phyloP scores from a whole-genome alignment of 208 protist species.

The Spongospora subterranea region DNA sequence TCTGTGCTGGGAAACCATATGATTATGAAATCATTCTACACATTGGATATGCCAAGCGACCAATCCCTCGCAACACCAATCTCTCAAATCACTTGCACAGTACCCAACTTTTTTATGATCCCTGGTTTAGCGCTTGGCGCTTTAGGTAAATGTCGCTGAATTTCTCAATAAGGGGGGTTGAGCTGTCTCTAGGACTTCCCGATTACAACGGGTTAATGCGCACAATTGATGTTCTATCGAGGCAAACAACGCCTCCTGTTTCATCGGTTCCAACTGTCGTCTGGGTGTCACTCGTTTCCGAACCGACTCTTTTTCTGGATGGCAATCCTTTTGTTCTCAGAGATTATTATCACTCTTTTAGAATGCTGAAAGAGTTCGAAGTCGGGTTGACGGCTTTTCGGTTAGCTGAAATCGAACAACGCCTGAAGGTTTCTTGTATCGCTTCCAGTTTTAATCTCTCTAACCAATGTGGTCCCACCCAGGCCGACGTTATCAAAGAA shows the following conservation, averaged over 20 bases:
- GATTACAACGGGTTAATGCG: not conserved
- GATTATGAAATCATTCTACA: constrained; percentile 24
- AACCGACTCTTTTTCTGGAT: constrained; percentile 3
- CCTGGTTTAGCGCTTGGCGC: not conserved
- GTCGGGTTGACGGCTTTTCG: not conserved
- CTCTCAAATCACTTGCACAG: not conserved
- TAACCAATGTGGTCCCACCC: too few relatives aligned
- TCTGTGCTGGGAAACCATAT: constrained; percentile 29
- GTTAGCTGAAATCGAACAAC: constrained; percentile 40
- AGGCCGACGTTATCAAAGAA: not conserved
- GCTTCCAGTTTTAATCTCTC: too few relatives aligned
- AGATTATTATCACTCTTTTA: constrained; percentile 30
- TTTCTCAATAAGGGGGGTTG: not conserved
- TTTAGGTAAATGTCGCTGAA: not conserved
- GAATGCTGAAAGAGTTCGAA: constrained; percentile 39
- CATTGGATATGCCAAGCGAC: not conserved
- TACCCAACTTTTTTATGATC: constrained; percentile 6
- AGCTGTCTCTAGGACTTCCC: not conserved
- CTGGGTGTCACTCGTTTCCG: not conserved
- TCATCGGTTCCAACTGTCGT: not conserved
- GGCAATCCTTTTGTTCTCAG: constrained; percentile 14
- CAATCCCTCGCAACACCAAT: not conserved
- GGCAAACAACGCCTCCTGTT: not conserved
- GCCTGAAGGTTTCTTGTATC: not conserved
- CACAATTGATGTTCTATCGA: not conserved